phyloP scores from a whole-genome alignment of 768 basidiomycete genomes.

The Auricularia auricula-judae region DNA sequence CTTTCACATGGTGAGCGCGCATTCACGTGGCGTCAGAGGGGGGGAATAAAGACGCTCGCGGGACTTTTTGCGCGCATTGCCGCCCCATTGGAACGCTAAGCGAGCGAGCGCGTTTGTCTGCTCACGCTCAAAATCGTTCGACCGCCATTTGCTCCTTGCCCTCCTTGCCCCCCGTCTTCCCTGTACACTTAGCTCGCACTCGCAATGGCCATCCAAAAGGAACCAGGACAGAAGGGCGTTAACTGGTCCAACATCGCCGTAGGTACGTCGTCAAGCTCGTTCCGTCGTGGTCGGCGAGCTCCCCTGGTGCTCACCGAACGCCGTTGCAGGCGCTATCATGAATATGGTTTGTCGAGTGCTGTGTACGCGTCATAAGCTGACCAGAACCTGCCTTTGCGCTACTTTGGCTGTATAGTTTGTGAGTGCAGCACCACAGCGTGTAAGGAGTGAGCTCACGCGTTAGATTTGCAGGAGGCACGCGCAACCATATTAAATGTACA shows the following conservation, averaged over 20 bases:
- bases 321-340: conserved; percentile 77
- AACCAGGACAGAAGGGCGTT: conserved; percentile 85
- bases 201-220: conserved; percentile 68
- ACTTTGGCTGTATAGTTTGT: conserved; percentile 20
- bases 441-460: conserved; percentile 5
- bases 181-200: neutral
- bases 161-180: neutral
- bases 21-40: neutral
- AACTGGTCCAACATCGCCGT: conserved; percentile 95
- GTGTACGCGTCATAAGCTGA: conserved; percentile 7
- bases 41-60: neutral
- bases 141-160: neutral
- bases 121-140: neutral
- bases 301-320: conserved; percentile 4
- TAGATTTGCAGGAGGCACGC: conserved; percentile 57
- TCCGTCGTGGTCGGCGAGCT: conserved; percentile 10
- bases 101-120: neutral
- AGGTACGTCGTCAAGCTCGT: conserved; percentile 40
- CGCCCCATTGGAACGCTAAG: neutral
- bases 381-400: neutral
- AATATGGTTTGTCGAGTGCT: conserved; percentile 66
- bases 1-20: neutral
- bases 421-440: conserved; percentile 12
- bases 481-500: neutral
- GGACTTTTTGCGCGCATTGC: neutral